Base-by-base conservation (phyloP, 768 basidiomycete genomes). In the Phanerochaete carnosa region DNA sequence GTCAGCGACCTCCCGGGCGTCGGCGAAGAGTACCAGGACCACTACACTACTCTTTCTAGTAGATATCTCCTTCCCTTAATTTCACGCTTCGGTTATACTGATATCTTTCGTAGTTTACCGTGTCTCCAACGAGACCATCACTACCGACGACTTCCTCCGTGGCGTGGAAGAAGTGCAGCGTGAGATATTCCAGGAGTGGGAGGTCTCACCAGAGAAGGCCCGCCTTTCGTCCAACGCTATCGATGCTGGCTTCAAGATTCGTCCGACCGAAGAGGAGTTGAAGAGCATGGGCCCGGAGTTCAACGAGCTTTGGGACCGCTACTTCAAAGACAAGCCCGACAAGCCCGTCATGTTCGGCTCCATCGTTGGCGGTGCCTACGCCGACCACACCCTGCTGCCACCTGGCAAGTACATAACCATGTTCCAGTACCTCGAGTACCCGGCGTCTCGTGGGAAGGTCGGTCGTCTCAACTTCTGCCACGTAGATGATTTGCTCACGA, bases 221-320 rank as follows among this genome's bases (percentile, higher is more conserved):
- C 77, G 86, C 28, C 75, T 90, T 37, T 80, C 88, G 1, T 88
- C 87, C 25, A 90, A 89, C 69, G 81, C 79, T 37, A 88, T 90
- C 69, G 88, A 90, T 72, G 88, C 88, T 47, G 88, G 88, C 33
- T 88, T 88, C 79, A 88, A 87, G 86, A 87, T 89, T 65, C 86
- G 87, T 32, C 88, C 87, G 1, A 85, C 84, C 1, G 83, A 83
- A 68, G 83, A 78, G 64, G 88, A 89, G 69, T 75, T 88, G 61
- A 88, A 87, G 70, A 85, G 88, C 72, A 88, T 88, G 86, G 87
- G 87, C n/a, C 87, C 86, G 16, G 87, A 89, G 66, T 89, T 88
- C 74, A 86, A 86, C 66, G 76, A 77, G 63, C 80, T 88, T 51
- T 88, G 83, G 84, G 73, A 89, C 69, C 79, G 39, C 29, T 89